Conservation (phyloP, 2,329 filamentous ascomycete species). For the Aspergillus persii region DNA sequence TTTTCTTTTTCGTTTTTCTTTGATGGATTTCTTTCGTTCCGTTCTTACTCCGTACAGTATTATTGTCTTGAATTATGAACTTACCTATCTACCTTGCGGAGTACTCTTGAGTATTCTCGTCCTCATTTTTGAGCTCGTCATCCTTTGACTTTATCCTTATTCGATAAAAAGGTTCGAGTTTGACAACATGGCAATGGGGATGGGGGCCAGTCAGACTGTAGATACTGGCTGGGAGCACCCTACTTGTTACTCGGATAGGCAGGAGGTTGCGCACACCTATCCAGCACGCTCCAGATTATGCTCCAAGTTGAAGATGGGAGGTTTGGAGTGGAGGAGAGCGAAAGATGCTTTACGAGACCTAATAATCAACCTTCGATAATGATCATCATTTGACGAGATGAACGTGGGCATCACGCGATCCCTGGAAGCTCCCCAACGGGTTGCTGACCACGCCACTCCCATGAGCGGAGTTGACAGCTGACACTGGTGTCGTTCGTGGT, state of each 20-base stretch:
- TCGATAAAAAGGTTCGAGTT: not conserved
- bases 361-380: not conserved
- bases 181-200: not conserved
- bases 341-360: not conserved
- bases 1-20: not conserved
- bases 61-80: too few relatives aligned
- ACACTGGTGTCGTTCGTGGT: not conserved
- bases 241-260: not conserved
- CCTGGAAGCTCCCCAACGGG: not conserved
- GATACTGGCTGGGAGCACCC: not conserved
- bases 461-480: not conserved
- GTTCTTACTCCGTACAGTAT: not conserved
- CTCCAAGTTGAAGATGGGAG: not conserved
- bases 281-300: not conserved
- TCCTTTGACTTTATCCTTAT: not conserved
- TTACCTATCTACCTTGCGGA: too few relatives aligned
- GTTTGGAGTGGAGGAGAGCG: not conserved
- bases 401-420: conserved; percentile 1
- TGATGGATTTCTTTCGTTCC: not conserved
- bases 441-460: not conserved
- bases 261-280: not conserved
- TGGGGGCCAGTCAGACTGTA: not conserved
- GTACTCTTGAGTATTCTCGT: not conserved
- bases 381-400: not conserved
- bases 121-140: not conserved